Base-by-base conservation (phyloP, 106 monocot genomes). In the Acanthochlamys bracteata region DNA sequence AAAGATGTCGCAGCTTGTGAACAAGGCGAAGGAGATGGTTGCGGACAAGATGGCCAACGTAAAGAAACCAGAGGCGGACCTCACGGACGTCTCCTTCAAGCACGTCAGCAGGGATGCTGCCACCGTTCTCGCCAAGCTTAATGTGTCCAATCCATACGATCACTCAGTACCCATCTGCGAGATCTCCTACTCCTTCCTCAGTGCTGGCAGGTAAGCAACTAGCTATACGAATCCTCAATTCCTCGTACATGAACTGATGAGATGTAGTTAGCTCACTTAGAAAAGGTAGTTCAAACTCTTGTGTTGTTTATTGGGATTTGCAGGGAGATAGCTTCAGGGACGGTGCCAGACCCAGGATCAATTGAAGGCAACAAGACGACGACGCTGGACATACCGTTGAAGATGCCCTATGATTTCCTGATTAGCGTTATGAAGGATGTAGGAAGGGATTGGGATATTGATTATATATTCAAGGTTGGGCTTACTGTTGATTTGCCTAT, bases 171-270 rank as follows among this genome's bases (percentile, higher is more conserved):
- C 76, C 65, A 71, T 77, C 53, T 71, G 61, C 66, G 66, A 77
- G 71, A 71, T 77, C 66, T 66, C 66, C 59, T 77, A 77, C 66
- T 53, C 66, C 39, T 41, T 77, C 25, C 70, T 63, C 60, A 77
- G 71, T 43, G 71, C 71, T 24, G 66, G 56, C 59, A 77, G 76
- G 76, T 76, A 15, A 0, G 11, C 24, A 15, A n/a, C 21, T 43
- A 49, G 2, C 12, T 1, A 49, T 49, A 10, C 49, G 49, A 49
- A 17, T 49, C 12, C 10, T n/a, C n/a, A n/a, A n/a, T n/a, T n/a
- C n/a, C n/a, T n/a, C n/a, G n/a, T n/a, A n/a, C n/a, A n/a, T n/a
- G n/a, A n/a, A n/a, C n/a, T n/a, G n/a, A n/a, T n/a, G n/a, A n/a
- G n/a, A n/a, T n/a, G n/a, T n/a, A n/a, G n/a, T n/a, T 14, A 14